phyloP scores from a whole-genome alignment of 139 green algal species.

The Haematococcus lacustris region DNA sequence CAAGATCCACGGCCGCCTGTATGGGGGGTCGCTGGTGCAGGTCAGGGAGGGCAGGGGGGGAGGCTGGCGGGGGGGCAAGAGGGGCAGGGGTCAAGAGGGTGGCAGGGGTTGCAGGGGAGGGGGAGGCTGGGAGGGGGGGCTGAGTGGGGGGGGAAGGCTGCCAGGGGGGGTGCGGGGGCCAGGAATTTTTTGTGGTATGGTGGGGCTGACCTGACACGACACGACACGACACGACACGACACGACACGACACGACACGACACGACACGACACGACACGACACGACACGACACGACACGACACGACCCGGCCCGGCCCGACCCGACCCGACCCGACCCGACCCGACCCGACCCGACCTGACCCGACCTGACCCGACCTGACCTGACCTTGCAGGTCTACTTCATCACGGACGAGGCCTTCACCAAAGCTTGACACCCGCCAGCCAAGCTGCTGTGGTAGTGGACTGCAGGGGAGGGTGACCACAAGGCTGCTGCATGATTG shows the following conservation, averaged over 20 bases:
- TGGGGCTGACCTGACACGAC: background rate
- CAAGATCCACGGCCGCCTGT: slow-evolving; percentile 22
- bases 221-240: no score
- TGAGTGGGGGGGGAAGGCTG: no score
- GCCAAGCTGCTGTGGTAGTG: no score
- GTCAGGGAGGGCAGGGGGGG: background rate
- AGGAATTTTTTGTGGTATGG: background rate
- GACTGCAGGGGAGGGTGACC: no score
- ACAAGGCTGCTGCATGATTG: no score
- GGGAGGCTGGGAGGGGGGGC: background rate
- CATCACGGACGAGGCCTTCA: background rate
- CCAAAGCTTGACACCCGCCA: background rate
- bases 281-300: no score
- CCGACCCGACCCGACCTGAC: no score
- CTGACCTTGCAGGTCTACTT: background rate
- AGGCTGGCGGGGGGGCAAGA: background rate
- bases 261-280: no score
- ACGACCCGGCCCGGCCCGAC: no score
- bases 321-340: no score
- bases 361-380: slow-evolving; percentile 2
- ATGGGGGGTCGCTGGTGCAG: slow-evolving; percentile 15
- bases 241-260: no score
- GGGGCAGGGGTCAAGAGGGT: no score
- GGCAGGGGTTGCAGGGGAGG: background rate
- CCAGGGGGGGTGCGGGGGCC: background rate